phyloP scores from a whole-genome alignment of 305 asterid species.

The Rubia balearica region DNA sequence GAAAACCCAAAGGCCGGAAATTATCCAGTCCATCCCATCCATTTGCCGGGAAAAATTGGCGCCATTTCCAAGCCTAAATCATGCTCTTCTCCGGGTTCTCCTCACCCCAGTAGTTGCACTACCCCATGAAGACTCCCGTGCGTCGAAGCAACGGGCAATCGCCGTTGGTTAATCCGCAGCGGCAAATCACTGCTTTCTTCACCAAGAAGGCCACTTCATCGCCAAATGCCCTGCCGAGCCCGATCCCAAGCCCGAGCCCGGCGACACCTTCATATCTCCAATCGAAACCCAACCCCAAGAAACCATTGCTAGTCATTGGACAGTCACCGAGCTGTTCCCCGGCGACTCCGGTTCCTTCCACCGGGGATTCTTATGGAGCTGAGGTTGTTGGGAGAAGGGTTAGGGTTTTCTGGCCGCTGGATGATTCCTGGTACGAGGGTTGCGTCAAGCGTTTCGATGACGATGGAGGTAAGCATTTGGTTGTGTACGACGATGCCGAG shows the following conservation, averaged over 20 bases:
- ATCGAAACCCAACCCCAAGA: slow-evolving; percentile 29
- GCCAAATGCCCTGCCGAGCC: slow-evolving; percentile 16
- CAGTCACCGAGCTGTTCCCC: slow-evolving; percentile 32
- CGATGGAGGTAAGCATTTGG: slow-evolving; percentile 66
- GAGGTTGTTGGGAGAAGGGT: slow-evolving; percentile 60
- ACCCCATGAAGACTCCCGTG: slow-evolving; percentile 49
- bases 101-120: neutral
- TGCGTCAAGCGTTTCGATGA: slow-evolving; percentile 55
- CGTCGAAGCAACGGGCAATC: slow-evolving; percentile 75
- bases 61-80: neutral
- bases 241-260: slow-evolving; percentile 29
- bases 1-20: neutral
- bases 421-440: slow-evolving; percentile 81
- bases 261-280: slow-evolving; percentile 45
- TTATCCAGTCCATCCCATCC: neutral
- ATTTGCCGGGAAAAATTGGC: neutral
- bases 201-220: slow-evolving; percentile 35
- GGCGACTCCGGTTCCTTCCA: slow-evolving; percentile 22
- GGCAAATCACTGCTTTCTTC: slow-evolving; percentile 79
- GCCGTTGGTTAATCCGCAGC: slow-evolving; percentile 76
- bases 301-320: slow-evolving; percentile 43
- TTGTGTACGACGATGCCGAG: slow-evolving; percentile 78
- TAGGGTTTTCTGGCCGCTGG: slow-evolving; percentile 80
- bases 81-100: neutral
- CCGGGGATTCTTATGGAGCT: slow-evolving; percentile 30